A percentile compares a stretch with the other conserved stretches of the same genome.
These are phyloP conservation scores for Pleurotus giganteus DNA, from an alignment of 768 basidiomycete species.

Conservation along the genomic window DNA sequence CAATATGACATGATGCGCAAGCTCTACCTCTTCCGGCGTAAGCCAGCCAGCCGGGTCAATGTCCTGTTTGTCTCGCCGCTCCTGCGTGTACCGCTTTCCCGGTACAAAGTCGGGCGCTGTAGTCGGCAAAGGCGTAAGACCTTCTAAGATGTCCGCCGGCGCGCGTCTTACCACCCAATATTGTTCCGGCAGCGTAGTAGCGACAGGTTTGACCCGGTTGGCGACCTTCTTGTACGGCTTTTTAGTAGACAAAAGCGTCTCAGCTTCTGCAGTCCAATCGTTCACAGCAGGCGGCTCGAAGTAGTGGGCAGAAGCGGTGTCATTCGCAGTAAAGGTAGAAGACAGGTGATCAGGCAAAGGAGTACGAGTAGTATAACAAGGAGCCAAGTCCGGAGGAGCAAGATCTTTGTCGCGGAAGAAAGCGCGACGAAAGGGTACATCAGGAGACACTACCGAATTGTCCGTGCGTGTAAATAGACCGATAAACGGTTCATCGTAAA, in stretches of 20 bases:
- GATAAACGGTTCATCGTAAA: too few relatives aligned
- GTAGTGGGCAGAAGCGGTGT: too few relatives aligned
- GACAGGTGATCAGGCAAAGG: too few relatives aligned
- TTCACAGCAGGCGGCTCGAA: too few relatives aligned
- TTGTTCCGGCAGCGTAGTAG: conserved; percentile 21
- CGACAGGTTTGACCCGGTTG: conserved; percentile 13
- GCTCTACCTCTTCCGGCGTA: conserved; percentile 24
- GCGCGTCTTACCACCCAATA: conserved; percentile 14
- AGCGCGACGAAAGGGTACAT: too few relatives aligned
- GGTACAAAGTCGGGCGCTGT: conserved; percentile 21
- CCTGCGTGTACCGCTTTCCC: conserved; percentile 16
- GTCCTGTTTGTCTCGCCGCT: conserved; percentile 17
- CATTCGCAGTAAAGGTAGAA: too few relatives aligned
- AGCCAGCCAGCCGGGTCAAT: conserved; percentile 20
- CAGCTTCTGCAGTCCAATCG: too few relatives aligned
- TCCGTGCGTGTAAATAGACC: too few relatives aligned
- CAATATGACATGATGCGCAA: conserved; percentile 19
- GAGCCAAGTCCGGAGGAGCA: too few relatives aligned
- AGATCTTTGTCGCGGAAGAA: too few relatives aligned
- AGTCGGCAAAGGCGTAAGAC: conserved; percentile 16
- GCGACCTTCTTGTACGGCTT: conserved; percentile 11
- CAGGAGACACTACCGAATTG: too few relatives aligned
- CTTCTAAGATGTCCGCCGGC: conserved; percentile 24
- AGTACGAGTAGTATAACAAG: too few relatives aligned
- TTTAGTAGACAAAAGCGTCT: neutral